Percentiles rank a stretch among this genome's conserved stretches.
Conservation (phyloP, 371 early-diverging fungal species). For the Lichtheimia ramosa region DNA sequence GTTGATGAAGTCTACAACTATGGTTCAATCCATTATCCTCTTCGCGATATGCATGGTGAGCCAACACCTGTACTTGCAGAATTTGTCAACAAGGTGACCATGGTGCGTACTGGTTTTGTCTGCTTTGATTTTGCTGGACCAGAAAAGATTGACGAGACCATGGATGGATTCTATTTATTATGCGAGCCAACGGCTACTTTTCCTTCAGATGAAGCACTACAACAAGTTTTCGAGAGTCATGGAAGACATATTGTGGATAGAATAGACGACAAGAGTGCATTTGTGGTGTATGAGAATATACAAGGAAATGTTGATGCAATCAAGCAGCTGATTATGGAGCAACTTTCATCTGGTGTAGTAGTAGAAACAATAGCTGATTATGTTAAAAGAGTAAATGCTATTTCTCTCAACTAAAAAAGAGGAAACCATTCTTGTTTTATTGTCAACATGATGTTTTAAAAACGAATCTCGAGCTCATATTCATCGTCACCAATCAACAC, state of each 20-base stretch:
- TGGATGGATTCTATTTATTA: constrained; percentile 3
- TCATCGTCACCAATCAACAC: constrained; percentile 26
- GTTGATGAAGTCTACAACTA: constrained; percentile 38
- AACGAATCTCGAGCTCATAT: constrained; percentile 20
- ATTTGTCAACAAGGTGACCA: constrained; percentile 30
- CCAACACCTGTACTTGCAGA: constrained; percentile 16
- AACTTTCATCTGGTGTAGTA: constrained; percentile 3
- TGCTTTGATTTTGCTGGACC: constrained; percentile 36
- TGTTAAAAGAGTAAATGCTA: not conserved
- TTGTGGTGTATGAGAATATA: constrained; percentile 32
- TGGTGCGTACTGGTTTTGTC: constrained; percentile 36
- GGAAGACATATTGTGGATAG: constrained; percentile 33
- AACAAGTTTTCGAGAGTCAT: constrained; percentile 13
- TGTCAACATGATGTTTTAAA: not conserved
- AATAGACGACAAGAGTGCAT: constrained; percentile 20
- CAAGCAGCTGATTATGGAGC: constrained; percentile 1
- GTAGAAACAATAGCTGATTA: constrained; percentile 19
- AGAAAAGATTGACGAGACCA: constrained; percentile 12
- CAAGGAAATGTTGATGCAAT: constrained; percentile 7
- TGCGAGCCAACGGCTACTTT: not conserved
- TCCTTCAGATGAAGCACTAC: not conserved
- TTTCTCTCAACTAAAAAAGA: too few species aligned
- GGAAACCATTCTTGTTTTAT: too few species aligned
- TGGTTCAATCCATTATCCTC: constrained; percentile 29
- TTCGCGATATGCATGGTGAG: constrained; percentile 13